Evolutionary conservation across 768 basidiomycete genomes (phyloP), one percentile per base, ranked within the genome.

Genomic region (Boletus speciosus): DNA sequence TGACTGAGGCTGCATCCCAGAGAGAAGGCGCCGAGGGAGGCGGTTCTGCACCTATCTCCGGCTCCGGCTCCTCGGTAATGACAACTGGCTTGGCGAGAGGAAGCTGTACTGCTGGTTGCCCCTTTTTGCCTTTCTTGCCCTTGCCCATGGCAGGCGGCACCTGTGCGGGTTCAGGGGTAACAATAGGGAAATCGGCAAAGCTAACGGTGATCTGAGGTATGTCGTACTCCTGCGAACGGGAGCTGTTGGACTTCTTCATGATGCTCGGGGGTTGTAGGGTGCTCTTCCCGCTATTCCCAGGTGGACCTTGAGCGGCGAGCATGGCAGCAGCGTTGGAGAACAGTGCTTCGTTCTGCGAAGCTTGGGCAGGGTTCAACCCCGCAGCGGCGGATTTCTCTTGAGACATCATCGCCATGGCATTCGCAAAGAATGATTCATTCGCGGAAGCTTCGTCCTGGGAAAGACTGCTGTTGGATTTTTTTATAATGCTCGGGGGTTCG

Each of bases 51-150:
- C 60, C 59, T 41, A 52, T 56, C 29, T 58, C 57, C 35, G 46
- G 36, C 38, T 63, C 59, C 19, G 49, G 51, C 21, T 58, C 64
- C 36, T 62, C 58, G 6, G 48, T 53, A 49, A 62, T 54, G 14
- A 47, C 51, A 45, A 66, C 56, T 6, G 66, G 50, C 43, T 55
- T 56, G 8, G 43, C 21, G 27, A 41, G 60, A 12, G 52, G 49
- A 23, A 37, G 49, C 38, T 65, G 65, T 19, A 19, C 47, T 3
- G 29, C 48, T n/a, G 36, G 43, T 23, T 61, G 60, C 14, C 54
- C 59, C 54, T 61, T 70, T 39, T 61, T 71, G 4, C 59, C 65
- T 23, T 65, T 71, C 51, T 62, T 70, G 27, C 57, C 61, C 57
- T 56, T 70, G 6, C 19, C 39, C 4, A 54, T 27, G 29, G 57